Evolutionary conservation across 306 rosid species (phyloP).

Genomic region (Sindora glabra): DNA sequence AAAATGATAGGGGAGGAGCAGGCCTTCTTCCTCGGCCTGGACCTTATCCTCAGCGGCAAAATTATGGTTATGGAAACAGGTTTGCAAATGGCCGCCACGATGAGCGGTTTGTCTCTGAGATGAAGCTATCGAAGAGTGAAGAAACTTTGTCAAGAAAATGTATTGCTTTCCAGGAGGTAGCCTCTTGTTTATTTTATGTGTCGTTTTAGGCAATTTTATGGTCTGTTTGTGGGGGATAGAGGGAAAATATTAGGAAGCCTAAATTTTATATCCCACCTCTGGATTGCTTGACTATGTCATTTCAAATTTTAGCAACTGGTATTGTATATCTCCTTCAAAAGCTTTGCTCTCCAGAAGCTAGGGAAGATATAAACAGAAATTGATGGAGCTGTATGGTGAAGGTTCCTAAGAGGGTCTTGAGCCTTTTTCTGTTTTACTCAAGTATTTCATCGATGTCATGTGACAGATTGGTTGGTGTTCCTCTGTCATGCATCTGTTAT

Average conservation of each 20-base stretch:
- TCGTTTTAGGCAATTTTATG: neutral
- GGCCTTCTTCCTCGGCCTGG: conserved; percentile 96
- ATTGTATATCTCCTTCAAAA: neutral
- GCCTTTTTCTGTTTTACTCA: neutral
- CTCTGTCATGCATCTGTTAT: neutral
- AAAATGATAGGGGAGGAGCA: conserved; percentile 74
- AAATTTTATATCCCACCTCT: neutral
- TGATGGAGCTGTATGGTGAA: neutral
- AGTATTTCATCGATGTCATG: neutral
- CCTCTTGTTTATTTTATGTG: neutral
- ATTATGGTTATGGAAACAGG: conserved; percentile 61
- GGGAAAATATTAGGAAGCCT: neutral
- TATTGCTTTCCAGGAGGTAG: conserved; percentile 55
- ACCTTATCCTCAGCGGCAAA: conserved; percentile 77
- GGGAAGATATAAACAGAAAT: neutral
- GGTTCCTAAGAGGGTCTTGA: neutral
- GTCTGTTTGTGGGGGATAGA: neutral
- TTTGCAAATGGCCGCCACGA: conserved; percentile 61
- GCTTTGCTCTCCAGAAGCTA: neutral
- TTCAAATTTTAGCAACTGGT: neutral
- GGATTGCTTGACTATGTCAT: neutral
- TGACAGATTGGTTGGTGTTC: neutral
- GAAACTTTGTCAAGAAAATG: conserved; percentile 43
- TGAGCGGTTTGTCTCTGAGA: conserved; percentile 77
- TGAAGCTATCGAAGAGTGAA: conserved; percentile 85